These are phyloP conservation scores for Galeopsis tetrahit DNA, from an alignment of 257 asterid genomes.

Conservation along the genomic window DNA sequence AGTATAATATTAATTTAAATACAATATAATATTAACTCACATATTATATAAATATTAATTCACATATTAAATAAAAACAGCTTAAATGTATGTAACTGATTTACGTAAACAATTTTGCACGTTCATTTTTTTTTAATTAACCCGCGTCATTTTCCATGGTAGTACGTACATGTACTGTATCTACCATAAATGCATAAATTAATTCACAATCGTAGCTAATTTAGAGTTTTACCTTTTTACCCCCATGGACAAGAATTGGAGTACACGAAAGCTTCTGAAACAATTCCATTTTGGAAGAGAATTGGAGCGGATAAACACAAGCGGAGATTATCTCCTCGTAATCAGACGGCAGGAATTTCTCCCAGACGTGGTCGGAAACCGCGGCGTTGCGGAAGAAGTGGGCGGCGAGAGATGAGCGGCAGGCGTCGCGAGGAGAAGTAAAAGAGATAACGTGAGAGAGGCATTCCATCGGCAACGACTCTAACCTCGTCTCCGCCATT, in stretches of 20 bases:
- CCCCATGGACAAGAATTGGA: conserved; percentile 73
- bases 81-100: too few relatives aligned
- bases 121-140: too few relatives aligned
- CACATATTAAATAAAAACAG: too few relatives aligned
- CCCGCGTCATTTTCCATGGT: neutral
- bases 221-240: conserved; percentile 52
- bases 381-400: conserved; percentile 50
- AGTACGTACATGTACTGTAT: too few relatives aligned
- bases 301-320: conserved; percentile 45
- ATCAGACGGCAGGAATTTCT: conserved; percentile 63
- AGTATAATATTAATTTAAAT: too few relatives aligned
- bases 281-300: conserved; percentile 59
- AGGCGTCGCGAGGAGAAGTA: conserved; percentile 62
- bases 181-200: too few relatives aligned
- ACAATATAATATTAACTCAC: too few relatives aligned
- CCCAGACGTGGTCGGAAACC: conserved; percentile 64
- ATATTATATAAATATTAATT: too few relatives aligned
- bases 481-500: conserved; percentile 25
- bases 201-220: neutral
- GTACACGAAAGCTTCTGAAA: conserved; percentile 48
- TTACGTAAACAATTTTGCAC: too few relatives aligned
- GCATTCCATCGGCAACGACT: conserved; percentile 65
- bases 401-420: conserved; percentile 48
- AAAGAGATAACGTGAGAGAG: conserved; percentile 44
- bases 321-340: conserved; percentile 51